Conservation (phyloP, 345 rosid genomes). For the Euclidium syriacum region DNA sequence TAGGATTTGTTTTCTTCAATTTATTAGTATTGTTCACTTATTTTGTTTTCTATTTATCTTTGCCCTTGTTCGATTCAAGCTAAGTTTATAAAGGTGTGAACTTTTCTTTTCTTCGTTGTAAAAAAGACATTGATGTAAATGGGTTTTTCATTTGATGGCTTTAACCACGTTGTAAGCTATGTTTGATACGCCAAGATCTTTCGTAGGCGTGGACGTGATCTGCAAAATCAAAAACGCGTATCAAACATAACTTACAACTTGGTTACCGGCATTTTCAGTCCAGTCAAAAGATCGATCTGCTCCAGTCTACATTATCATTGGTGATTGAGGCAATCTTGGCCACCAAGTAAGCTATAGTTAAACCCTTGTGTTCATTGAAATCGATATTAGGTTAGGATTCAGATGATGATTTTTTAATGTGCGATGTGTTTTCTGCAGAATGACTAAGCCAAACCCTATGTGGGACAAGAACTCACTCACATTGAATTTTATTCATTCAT, state of each 20-base stretch:
- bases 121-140: too few relatives aligned
- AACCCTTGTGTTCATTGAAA: neutral
- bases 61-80: too few relatives aligned
- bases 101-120: too few relatives aligned
- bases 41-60: too few relatives aligned
- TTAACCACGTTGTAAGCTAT: constrained; percentile 55
- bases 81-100: too few relatives aligned
- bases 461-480: constrained; percentile 21
- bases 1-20: too few relatives aligned
- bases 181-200: constrained; percentile 60
- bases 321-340: constrained; percentile 71
- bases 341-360: constrained; percentile 35
- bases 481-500: constrained; percentile 13
- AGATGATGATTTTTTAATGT: neutral
- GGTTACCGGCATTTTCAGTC: constrained; percentile 45
- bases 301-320: constrained; percentile 65
- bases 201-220: constrained; percentile 20
- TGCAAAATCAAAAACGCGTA: too few relatives aligned
- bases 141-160: too few relatives aligned
- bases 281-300: constrained; percentile 50
- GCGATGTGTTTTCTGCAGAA: constrained; percentile 32
- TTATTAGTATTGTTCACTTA: too few relatives aligned
- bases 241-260: too few relatives aligned
- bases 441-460: constrained; percentile 62
- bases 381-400: too few relatives aligned